These are phyloP conservation scores for Penicillium sp. DNA, from an alignment of 2,329 filamentous ascomycete genomes.

Conservation along the genomic window DNA sequence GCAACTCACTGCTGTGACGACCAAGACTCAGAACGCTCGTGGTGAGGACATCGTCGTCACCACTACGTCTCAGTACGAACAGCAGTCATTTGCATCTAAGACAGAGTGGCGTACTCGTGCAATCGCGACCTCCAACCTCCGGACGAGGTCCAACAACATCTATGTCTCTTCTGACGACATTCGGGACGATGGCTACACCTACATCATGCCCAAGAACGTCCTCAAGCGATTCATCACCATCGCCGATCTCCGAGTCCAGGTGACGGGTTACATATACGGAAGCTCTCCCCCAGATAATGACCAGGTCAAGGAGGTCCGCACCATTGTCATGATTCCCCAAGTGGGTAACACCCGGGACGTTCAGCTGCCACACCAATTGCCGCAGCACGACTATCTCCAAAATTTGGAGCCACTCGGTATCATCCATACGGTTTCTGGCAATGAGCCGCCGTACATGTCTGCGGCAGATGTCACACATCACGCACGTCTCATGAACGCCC, in stretches of 20 bases:
- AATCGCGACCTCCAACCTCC: slow-evolving; percentile 92
- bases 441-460: slow-evolving; percentile 95
- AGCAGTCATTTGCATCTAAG: slow-evolving; percentile 96
- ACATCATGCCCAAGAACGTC: slow-evolving; percentile 99
- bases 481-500: slow-evolving; percentile 80
- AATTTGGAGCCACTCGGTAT: slow-evolving; percentile 86
- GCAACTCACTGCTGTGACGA: slow-evolving; percentile 94
- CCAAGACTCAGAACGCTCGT: slow-evolving; percentile 95
- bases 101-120: slow-evolving; percentile 97
- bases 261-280: slow-evolving; percentile 94
- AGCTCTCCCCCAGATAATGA: slow-evolving; percentile 90
- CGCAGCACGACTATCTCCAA: slow-evolving; percentile 86
- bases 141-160: slow-evolving; percentile 94
- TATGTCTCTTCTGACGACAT: slow-evolving; percentile 97
- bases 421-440: slow-evolving; percentile 93
- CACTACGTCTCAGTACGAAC: slow-evolving; percentile 96
- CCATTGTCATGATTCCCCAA: slow-evolving; percentile 96
- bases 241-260: slow-evolving; percentile 91
- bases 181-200: slow-evolving; percentile 85
- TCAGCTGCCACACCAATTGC: slow-evolving; percentile 83
- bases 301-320: slow-evolving; percentile 94
- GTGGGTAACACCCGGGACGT: slow-evolving; percentile 91
- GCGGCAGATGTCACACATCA: slow-evolving; percentile 93
- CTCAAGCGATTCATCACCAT: slow-evolving; percentile 98
- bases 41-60: slow-evolving; percentile 98